A percentile compares a stretch with the other conserved stretches of the same genome.
These are phyloP conservation scores for Marchantia polymorpha DNA, from an alignment of 225 moss, liverwort and hornwort genomes.

Conservation along the genomic window DNA sequence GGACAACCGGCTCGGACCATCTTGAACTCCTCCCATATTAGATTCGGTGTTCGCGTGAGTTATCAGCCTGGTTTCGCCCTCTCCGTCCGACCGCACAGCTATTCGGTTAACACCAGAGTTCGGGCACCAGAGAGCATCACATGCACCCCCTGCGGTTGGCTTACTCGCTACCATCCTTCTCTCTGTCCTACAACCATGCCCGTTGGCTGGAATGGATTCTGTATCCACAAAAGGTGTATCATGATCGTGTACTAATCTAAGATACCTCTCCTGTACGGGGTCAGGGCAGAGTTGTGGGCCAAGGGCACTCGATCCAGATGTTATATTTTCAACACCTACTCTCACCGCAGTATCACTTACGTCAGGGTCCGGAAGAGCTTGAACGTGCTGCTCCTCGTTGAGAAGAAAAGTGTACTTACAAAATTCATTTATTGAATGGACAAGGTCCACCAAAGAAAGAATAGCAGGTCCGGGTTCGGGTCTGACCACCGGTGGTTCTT, in stretches of 20 bases:
- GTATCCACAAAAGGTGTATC: not conserved
- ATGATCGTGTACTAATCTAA: not conserved
- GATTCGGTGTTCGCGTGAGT: not conserved
- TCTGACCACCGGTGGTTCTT: not conserved
- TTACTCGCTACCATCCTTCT: constrained; percentile 8
- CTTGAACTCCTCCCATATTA: not conserved
- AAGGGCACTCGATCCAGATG: not conserved
- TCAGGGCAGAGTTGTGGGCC: not conserved
- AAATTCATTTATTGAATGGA: constrained; percentile 17
- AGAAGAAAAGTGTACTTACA: constrained; percentile 21
- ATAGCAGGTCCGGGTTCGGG: constrained; percentile 11
- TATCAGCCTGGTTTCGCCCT: no score
- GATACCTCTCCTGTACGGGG: not conserved
- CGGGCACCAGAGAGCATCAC: not conserved
- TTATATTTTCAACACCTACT: not conserved
- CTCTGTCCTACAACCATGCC: not conserved
- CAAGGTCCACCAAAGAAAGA: constrained; percentile 26
- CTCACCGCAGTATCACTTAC: not conserved
- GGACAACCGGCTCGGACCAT: constrained; percentile 6
- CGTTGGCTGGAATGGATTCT: not conserved
- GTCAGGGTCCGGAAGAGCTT: not conserved
- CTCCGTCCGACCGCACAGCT: not conserved
- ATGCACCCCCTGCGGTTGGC: not conserved
- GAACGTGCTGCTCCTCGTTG: constrained; percentile 10
- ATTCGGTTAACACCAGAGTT: not conserved